These are phyloP conservation scores for Cystobasidium pallidum DNA, from an alignment of 1,284 basidiomycete species.

Conservation along the genomic window DNA sequence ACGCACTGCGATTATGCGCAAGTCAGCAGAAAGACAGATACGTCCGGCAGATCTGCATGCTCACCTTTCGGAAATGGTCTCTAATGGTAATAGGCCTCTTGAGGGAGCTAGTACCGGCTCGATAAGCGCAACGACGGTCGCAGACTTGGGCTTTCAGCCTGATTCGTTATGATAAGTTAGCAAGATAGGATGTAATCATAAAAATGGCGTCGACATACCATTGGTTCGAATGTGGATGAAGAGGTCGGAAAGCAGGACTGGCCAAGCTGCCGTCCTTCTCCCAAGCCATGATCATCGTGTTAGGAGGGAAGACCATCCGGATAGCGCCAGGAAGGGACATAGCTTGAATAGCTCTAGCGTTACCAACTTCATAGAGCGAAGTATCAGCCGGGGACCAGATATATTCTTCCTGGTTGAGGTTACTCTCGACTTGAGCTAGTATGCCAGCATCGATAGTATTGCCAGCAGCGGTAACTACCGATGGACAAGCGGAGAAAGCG, in stretches of 20 bases:
- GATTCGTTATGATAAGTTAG: no score
- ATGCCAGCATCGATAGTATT: conserved; percentile 35
- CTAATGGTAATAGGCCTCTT: conserved; percentile 43
- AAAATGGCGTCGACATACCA: conserved; percentile 9
- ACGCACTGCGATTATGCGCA: conserved; percentile 26
- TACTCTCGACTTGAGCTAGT: conserved; percentile 39
- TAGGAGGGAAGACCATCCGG: conserved; percentile 35
- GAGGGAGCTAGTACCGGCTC: conserved; percentile 39
- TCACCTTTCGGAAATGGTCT: conserved; percentile 43
- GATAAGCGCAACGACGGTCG: conserved; percentile 38
- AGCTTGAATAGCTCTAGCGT: conserved; percentile 36
- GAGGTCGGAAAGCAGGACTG: conserved; percentile 39
- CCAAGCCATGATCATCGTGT: conserved; percentile 41
- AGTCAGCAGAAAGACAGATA: not conserved
- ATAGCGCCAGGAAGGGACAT: conserved; percentile 32
- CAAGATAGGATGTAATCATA: no score
- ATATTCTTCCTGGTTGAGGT: conserved; percentile 34
- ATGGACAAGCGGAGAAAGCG: conserved; percentile 12
- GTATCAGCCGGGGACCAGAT: conserved; percentile 41
- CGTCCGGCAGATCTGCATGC: not conserved
- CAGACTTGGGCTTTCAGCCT: conserved; percentile 45
- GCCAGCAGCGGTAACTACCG: conserved; percentile 14
- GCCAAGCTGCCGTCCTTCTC: conserved; percentile 41
- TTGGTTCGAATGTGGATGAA: conserved; percentile 44
- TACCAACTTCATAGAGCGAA: conserved; percentile 38